Evolutionary conservation across 441 rosid species (phyloP).

Genomic region (Brassica hybrid): DNA sequence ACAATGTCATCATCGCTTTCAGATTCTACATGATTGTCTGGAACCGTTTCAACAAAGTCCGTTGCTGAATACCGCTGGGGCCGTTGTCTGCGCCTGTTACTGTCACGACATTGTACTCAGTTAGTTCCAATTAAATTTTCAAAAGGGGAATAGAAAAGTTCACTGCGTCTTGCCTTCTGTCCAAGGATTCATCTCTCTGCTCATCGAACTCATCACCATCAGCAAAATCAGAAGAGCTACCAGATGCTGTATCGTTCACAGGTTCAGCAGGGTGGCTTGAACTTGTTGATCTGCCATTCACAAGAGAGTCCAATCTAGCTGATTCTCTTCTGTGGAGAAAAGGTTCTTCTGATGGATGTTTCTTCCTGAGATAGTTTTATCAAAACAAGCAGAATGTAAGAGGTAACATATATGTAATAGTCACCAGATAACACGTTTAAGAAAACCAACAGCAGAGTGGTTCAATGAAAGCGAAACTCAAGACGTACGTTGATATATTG

Average conservation of each 20-base stretch:
- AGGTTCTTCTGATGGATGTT: conserved; percentile 77
- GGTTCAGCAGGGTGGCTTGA: conserved; percentile 51
- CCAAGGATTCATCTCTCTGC: conserved; percentile 55
- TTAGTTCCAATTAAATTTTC: neutral
- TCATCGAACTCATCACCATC: conserved; percentile 67
- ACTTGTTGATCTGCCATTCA: conserved; percentile 67
- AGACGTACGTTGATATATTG: conserved; percentile 78
- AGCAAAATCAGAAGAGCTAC: conserved; percentile 65
- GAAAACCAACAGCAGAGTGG: neutral
- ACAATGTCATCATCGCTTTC: conserved; percentile 93
- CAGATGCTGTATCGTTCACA: conserved; percentile 51
- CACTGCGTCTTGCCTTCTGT: conserved; percentile 63
- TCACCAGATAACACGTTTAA: conserved; percentile 6
- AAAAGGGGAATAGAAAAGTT: neutral
- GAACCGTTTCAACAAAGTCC: conserved; percentile 76
- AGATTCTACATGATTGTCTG: conserved; percentile 78
- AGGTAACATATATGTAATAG: neutral
- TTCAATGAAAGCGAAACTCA: neutral
- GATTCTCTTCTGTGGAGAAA: conserved; percentile 57
- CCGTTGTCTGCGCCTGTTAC: conserved; percentile 80
- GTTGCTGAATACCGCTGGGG: conserved; percentile 76
- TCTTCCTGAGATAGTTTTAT: conserved; percentile 51
- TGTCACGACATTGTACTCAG: conserved; percentile 33
- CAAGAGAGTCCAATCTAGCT: conserved; percentile 55
- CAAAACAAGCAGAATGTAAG: neutral